These are phyloP conservation scores for Fusarium verticillioides DNA, from an alignment of 2,329 filamentous ascomycete genomes.

Conservation along the genomic window DNA sequence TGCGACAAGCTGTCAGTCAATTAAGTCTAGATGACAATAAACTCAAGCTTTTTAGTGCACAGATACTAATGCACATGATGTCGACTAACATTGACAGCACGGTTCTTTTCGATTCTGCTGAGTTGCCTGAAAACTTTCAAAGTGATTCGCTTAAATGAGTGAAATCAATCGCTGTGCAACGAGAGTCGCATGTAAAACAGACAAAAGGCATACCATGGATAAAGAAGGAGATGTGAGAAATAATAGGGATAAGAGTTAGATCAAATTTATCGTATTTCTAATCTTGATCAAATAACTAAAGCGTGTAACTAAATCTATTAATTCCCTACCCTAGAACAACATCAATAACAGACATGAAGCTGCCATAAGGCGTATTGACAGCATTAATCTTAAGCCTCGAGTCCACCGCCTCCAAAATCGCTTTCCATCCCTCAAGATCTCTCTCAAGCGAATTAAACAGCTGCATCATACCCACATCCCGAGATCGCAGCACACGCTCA, in stretches of 20 bases:
- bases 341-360: neutral
- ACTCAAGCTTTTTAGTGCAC: neutral
- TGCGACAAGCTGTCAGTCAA: neutral
- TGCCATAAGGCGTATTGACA: neutral
- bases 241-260: accelerated
- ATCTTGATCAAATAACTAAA: neutral
- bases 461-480: slow-evolving; percentile 2
- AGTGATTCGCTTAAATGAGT: too few relatives aligned
- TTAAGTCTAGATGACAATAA: neutral
- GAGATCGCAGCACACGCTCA: neutral
- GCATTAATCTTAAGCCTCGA: neutral
- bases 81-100: accelerated
- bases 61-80: neutral
- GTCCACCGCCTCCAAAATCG: neutral
- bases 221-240: too few relatives aligned
- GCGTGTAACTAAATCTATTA: neutral
- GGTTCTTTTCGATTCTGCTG: too few relatives aligned
- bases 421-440: neutral
- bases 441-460: neutral
- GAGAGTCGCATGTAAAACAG: too few relatives aligned
- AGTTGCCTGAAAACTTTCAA: accelerated
- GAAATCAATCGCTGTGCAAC: accelerated
- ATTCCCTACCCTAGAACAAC: neutral
- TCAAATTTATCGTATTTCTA: neutral
- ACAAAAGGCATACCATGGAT: too few relatives aligned